A percentile compares a stretch with the other conserved stretches of the same genome.
Conservation (phyloP, 2,329 filamentous ascomycete species). For the Ophiostoma tasmaniense region DNA sequence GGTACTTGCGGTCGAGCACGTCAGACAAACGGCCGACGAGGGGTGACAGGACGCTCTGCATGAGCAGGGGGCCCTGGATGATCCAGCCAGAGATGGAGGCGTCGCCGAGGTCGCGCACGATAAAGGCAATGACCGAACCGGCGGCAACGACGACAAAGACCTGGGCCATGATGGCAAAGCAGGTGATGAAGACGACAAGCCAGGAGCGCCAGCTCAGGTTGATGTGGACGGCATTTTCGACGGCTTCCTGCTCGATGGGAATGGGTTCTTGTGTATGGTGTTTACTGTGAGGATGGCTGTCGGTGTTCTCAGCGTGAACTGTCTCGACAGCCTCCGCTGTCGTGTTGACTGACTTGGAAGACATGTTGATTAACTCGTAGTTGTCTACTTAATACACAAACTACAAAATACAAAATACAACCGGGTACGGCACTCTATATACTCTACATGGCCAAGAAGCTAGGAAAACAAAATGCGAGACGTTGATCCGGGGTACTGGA, state of each 20-base stretch:
- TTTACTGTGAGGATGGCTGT: background rate
- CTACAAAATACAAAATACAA: background rate
- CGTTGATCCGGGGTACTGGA: background rate
- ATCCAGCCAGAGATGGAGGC: slow-evolving; percentile 45
- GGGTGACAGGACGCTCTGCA: slow-evolving; percentile 49
- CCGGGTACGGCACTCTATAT: background rate
- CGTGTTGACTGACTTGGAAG: background rate
- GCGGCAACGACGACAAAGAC: slow-evolving; percentile 49
- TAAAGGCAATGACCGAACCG: slow-evolving; percentile 48
- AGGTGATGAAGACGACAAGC: slow-evolving; percentile 37
- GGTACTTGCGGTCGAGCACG: slow-evolving; percentile 45
- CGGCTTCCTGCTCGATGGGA: slow-evolving; percentile 26
- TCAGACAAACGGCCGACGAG: slow-evolving; percentile 49
- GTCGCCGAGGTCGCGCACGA: slow-evolving; percentile 44
- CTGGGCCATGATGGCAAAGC: slow-evolving; percentile 45
- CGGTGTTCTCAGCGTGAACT: background rate
- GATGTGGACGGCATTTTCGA: slow-evolving; percentile 33
- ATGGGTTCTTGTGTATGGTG: slow-evolving; percentile 16
- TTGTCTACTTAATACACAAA: background rate
- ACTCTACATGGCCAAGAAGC: background rate
- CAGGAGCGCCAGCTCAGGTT: slow-evolving; percentile 48
- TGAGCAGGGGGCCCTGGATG: slow-evolving; percentile 48
- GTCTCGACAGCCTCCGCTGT: background rate
- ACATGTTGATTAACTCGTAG: background rate
- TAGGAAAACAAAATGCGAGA: background rate